phyloP scores from a whole-genome alignment of 1,284 basidiomycete species.

The Mixia osmundae region DNA sequence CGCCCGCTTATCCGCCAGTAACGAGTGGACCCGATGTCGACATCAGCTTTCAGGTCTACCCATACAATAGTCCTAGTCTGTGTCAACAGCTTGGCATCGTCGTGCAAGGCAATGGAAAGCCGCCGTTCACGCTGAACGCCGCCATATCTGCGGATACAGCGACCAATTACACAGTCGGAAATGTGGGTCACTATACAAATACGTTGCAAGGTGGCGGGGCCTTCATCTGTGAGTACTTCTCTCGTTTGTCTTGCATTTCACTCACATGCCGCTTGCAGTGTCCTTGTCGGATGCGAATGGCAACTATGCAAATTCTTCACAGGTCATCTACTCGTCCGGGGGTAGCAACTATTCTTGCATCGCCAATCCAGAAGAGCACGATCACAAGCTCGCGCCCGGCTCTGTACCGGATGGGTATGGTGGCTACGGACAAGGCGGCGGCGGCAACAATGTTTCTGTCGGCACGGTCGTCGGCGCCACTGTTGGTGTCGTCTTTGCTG shows the following conservation, averaged over 20 bases:
- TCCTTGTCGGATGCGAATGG: constrained; percentile 5
- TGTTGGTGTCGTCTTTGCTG: too few relatives aligned
- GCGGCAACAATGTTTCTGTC: too few relatives aligned
- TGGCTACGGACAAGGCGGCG: too few relatives aligned
- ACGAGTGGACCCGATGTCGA: neutral
- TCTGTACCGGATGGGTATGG: too few relatives aligned
- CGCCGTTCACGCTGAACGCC: constrained; percentile 4
- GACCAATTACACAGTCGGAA: constrained; percentile 3
- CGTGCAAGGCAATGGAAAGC: constrained; percentile 1
- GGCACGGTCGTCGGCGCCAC: too few relatives aligned
- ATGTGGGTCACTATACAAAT: neutral
- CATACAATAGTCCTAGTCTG: neutral
- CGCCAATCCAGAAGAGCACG: too few relatives aligned
- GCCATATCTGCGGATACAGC: constrained; percentile 4
- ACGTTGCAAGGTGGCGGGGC: constrained; percentile 5
- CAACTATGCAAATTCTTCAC: constrained; percentile 1
- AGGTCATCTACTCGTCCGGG: constrained; percentile 6
- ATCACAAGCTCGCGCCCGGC: too few relatives aligned
- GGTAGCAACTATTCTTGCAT: constrained; percentile 5
- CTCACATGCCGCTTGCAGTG: constrained; percentile 2
- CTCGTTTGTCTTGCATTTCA: too few relatives aligned
- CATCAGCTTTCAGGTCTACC: neutral
- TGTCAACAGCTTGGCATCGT: constrained; percentile 5
- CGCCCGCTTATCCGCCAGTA: neutral
- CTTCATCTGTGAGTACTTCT: too few relatives aligned